Base-by-base conservation (phyloP, 495 filamentous ascomycete species). In the Penicillium chermesinum region DNA sequence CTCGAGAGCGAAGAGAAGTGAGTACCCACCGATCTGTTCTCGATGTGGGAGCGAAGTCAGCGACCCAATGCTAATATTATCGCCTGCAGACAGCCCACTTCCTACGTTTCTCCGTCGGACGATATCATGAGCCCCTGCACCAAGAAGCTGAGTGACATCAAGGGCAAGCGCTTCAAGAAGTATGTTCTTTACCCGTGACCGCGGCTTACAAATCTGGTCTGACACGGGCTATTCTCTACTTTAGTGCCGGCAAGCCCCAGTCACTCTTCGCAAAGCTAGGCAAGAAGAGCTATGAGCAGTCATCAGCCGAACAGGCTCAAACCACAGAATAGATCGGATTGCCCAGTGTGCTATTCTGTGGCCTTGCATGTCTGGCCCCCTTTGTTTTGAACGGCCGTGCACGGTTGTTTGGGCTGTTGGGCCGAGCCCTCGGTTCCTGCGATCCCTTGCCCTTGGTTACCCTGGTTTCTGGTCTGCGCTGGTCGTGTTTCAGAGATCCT, bases 121-220 rank as follows among this genome's bases (percentile, higher is more conserved):
- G 85, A 81, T 63, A 88, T 96, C 69, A 85, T 94, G 85, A 89
- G 85, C 50, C 91, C 91, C 13, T 91, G 88, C 67, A 90, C 88
- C n/a, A 84, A 87, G 69, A 96, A 96, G 70, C 69, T 96, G 57
- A 85, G 74, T 43, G 83, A 86, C 38, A 81, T 91, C 63, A 89
- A 89, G 73, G 85, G 80, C 62, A 91, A 91, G 75, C 84, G 85
- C 32, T 85, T 87, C 56, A 75, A 75, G 65, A 74, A 72, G 71
- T 75, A 69, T 27, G 67, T 65, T 37, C 17, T 25, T 2, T 20
- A 9, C 14, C 22, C 35, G 15, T 21, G 15, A 18, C 19, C 17
- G 32, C 34, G 36, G 21, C 16, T 34, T 33, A 13, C 27, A 1
- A 27, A 19, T 7, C 15, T 5, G 6, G 13, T 10, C 33, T 12